Evolutionary conservation across 805 yeast species (phyloP).

Genomic region (Myxozyma melibiosi): DNA sequence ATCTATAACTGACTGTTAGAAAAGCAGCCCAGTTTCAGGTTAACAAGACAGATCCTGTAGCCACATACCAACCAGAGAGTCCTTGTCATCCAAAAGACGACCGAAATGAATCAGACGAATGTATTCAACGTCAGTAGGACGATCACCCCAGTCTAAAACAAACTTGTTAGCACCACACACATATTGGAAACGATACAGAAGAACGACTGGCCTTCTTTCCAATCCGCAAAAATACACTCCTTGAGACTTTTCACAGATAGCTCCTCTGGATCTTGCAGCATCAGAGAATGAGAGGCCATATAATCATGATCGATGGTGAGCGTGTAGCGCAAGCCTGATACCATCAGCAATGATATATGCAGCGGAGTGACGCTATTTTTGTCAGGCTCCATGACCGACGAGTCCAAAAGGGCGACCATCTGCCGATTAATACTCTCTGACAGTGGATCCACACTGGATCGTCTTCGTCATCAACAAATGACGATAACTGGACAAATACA

Average conservation of each 20-base stretch:
- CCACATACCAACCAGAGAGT: conserved; percentile 13
- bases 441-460: too few relatives aligned
- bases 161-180: not conserved
- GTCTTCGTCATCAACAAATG: too few relatives aligned
- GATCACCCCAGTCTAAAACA: conserved; percentile 28
- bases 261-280: conserved; percentile 22
- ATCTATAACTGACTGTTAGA: conserved; percentile 7
- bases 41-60: too few relatives aligned
- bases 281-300: conserved; percentile 14
- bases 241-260: conserved; percentile 20
- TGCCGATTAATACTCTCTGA: too few relatives aligned
- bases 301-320: conserved; percentile 22
- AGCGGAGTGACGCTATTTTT: conserved; percentile 15
- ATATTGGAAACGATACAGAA: not conserved
- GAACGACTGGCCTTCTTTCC: conserved; percentile 23
- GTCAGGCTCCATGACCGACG: conserved; percentile 4
- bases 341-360: conserved; percentile 20
- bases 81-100: conserved; percentile 22
- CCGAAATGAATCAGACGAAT: conserved; percentile 32
- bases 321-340: conserved; percentile 24
- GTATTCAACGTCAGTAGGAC: conserved; percentile 15
- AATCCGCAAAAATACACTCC: conserved; percentile 22
- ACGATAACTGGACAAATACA: too few relatives aligned
- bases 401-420: not conserved
- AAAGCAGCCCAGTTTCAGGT: not conserved